These are phyloP conservation scores for Epichloe brachyelytri DNA, from an alignment of 2,329 filamentous ascomycete genomes.

Conservation along the genomic window DNA sequence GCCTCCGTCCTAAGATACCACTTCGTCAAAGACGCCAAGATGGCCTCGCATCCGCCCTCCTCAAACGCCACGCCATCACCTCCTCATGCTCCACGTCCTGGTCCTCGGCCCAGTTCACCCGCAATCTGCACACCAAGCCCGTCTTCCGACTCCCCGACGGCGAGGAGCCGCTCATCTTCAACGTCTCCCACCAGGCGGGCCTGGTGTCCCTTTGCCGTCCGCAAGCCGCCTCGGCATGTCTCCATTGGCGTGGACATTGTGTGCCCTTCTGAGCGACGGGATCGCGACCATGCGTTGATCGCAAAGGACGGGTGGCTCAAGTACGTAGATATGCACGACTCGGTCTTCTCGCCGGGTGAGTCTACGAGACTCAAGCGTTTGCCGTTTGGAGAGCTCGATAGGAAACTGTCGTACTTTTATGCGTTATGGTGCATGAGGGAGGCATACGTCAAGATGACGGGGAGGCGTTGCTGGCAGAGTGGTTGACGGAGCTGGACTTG, in stretches of 20 bases:
- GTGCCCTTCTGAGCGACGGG: slow-evolving; percentile 55
- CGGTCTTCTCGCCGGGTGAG: slow-evolving; percentile 55
- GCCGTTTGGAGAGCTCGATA: slow-evolving; percentile 12
- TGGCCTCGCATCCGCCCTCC: slow-evolving; percentile 59
- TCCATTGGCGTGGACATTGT: slow-evolving; percentile 66
- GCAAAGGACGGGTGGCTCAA: slow-evolving; percentile 44
- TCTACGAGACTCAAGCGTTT: slow-evolving; percentile 44
- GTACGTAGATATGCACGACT: slow-evolving; percentile 60
- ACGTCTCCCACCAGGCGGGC: slow-evolving; percentile 67
- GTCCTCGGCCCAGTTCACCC: slow-evolving; percentile 41
- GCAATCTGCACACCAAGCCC: slow-evolving; percentile 43
- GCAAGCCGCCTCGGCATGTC: slow-evolving; percentile 16
- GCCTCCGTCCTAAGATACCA: slow-evolving; percentile 46
- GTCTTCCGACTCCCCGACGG: slow-evolving; percentile 36
- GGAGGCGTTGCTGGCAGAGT: slow-evolving; percentile 60
- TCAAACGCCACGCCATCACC: slow-evolving; percentile 59
- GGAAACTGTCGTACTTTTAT: slow-evolving; percentile 58
- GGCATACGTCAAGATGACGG: slow-evolving; percentile 73
- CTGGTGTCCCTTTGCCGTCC: slow-evolving; percentile 55
- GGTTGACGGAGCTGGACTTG: slow-evolving; percentile 61
- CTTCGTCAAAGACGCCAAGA: slow-evolving; percentile 59
- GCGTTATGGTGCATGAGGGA: slow-evolving; percentile 69
- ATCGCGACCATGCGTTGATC: slow-evolving; percentile 47
- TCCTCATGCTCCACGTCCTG: slow-evolving; percentile 47
- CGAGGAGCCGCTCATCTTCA: slow-evolving; percentile 47